Evolutionary conservation across 2,329 filamentous ascomycete genomes (phyloP), one percentile per base, ranked within the genome.

Genomic region (Monilinia aucupariae): DNA sequence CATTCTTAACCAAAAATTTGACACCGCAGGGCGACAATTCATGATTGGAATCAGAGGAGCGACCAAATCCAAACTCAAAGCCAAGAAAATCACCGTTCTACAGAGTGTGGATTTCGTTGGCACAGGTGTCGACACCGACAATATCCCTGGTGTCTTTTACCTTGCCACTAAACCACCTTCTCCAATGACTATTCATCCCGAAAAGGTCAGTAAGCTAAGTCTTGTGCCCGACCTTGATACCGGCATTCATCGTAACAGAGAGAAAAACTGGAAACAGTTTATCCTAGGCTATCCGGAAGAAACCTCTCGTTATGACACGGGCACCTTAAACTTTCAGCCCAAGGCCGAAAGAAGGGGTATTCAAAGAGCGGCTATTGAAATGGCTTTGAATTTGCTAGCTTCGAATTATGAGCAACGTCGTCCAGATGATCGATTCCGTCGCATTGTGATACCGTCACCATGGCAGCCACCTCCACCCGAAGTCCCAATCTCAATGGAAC

Each of bases 401-500:
- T 67, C 67, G 1, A 73, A 72, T 56, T 64, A 70, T 34, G 71
- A 73, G 49, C 71, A 73, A 50, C 68, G 70, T 52, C 66, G 71
- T 10, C 69, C 69, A 9, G 48, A 63, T 2, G 69, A 72, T 59
- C 65, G 67, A 15, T 72, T 72, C 52, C 64, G 71, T 25, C 59
- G 64, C 1, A 34, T 71, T 22, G 59, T 68, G 10, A 49, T 71
- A 2, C 64, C 65, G 13, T 30, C 56, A 2, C 32, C 54, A 45
- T 63, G 65, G 37, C n/a, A 54, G 30, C 27, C 59, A 13, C 54
- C 54, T 50, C 47, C 52, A 6, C 49, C 60, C 54, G 71, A 72
- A 58, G 64, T 69, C 2, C 66, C 68, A 17, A 48, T 72, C 13
- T 67, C 61, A 15, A 53, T 71, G 6, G 63, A 70, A 5, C 55